These are phyloP conservation scores for Colletotrichum australisinense DNA, from an alignment of 2,329 filamentous ascomycete genomes.

Conservation along the genomic window DNA sequence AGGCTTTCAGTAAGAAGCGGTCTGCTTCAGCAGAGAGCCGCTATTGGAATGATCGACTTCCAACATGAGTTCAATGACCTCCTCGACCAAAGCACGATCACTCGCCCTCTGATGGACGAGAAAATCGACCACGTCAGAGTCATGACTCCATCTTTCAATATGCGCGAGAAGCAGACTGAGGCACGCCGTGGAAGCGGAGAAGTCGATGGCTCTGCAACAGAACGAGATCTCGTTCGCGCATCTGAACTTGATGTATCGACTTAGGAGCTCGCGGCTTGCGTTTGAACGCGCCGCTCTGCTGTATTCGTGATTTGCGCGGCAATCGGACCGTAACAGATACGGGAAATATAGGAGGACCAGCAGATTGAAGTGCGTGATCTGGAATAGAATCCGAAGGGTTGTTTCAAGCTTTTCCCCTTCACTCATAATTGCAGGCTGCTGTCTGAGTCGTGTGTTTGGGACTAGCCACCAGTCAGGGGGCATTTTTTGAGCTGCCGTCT, in stretches of 20 bases:
- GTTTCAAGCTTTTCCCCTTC: conserved; percentile 38
- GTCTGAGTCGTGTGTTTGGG: neutral
- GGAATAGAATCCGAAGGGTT: conserved; percentile 39
- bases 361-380: conserved; percentile 47
- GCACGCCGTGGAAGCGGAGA: conserved; percentile 49
- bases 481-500: conserved; percentile 39
- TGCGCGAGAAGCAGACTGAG: conserved; percentile 51
- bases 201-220: conserved; percentile 47
- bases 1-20: conserved; percentile 42
- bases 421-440: neutral
- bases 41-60: conserved; percentile 39
- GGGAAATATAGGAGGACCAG: conserved; percentile 48
- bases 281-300: conserved; percentile 48
- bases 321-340: conserved; percentile 41
- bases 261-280: conserved; percentile 49
- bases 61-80: conserved; percentile 47
- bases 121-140: conserved; percentile 38
- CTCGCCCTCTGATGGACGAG: conserved; percentile 50
- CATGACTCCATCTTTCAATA: conserved; percentile 38
- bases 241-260: conserved; percentile 47
- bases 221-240: conserved; percentile 42
- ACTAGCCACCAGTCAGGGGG: conserved; percentile 44
- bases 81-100: conserved; percentile 52
- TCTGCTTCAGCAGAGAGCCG: conserved; percentile 43
- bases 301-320: conserved; percentile 40